Conservation (phyloP, 73 alveolate species). For the Paramecium tetraurelia region DNA sequence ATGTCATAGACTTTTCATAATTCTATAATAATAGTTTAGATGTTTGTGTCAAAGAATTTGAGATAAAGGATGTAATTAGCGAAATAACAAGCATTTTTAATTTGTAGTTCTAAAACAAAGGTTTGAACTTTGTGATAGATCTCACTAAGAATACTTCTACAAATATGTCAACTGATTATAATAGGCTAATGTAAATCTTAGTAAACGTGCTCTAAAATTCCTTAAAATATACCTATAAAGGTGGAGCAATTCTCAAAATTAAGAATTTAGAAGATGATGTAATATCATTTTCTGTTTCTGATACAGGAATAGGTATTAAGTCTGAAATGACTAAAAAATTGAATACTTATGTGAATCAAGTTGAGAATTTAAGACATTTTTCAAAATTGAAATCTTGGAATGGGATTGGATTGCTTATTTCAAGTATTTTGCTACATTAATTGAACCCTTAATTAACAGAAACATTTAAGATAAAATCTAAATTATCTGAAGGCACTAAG, state of each 20-base stretch:
- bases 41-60: background rate
- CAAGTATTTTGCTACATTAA: background rate
- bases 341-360: background rate
- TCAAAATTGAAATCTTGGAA: background rate
- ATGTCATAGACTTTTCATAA: slow-evolving; percentile 50
- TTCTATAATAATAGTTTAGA: background rate
- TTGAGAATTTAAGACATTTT: background rate
- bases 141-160: background rate
- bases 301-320: slow-evolving; percentile 53
- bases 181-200: slow-evolving; percentile 31
- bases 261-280: background rate
- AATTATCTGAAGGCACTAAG: background rate
- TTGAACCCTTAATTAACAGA: background rate
- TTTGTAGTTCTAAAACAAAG: background rate
- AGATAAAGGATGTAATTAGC: background rate
- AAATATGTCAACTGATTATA: slow-evolving; percentile 14
- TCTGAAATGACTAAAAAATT: background rate
- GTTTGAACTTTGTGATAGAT: background rate
- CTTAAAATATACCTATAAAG: background rate
- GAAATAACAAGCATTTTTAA: slow-evolving; percentile 22
- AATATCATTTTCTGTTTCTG: background rate
- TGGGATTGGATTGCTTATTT: background rate
- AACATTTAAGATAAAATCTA: background rate
- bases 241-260: background rate
- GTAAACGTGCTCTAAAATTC: slow-evolving; percentile 20